Conservation (phyloP, 1,284 basidiomycete genomes). For the Marasmius sp. region DNA sequence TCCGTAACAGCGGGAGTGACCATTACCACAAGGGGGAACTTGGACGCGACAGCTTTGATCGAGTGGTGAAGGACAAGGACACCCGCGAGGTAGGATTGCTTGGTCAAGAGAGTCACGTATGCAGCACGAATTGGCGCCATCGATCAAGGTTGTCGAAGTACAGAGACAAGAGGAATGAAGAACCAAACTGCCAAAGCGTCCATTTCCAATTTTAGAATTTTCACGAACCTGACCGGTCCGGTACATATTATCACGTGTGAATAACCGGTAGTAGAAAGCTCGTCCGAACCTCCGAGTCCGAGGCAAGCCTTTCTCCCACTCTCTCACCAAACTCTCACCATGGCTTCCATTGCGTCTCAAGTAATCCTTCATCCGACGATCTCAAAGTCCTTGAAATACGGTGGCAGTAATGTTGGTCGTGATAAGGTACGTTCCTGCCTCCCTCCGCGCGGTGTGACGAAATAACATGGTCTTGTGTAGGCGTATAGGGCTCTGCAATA, state of each 20-base stretch:
- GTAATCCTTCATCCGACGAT: slow-evolving; percentile 83
- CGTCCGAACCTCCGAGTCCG: background rate
- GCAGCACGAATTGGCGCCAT: slow-evolving; percentile 26
- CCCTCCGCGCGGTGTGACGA: background rate
- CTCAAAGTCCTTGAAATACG: slow-evolving; percentile 75
- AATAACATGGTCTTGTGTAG: slow-evolving; percentile 37
- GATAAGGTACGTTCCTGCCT: slow-evolving; percentile 68
- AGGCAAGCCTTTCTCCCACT: background rate
- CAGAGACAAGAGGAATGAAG: no score
- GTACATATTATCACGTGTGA: no score
- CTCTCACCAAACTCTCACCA: slow-evolving; percentile 24
- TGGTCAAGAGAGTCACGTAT: slow-evolving; percentile 70
- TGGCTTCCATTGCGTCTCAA: slow-evolving; percentile 71
- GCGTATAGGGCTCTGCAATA: slow-evolving; percentile 92
- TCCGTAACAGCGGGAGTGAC: slow-evolving; percentile 63
- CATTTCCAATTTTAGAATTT: no score
- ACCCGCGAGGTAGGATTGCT: slow-evolving; percentile 69
- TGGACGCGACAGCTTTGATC: slow-evolving; percentile 61
- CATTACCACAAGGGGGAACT: slow-evolving; percentile 84
- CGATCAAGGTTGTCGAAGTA: slow-evolving; percentile 15
- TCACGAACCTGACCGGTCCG: no score
- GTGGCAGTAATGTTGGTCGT: slow-evolving; percentile 80
- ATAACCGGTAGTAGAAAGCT: background rate
- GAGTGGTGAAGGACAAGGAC: slow-evolving; percentile 73
- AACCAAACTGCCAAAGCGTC: no score